phyloP scores from a whole-genome alignment of 176 grass and related monocot species.

The Raddia guianensis region DNA sequence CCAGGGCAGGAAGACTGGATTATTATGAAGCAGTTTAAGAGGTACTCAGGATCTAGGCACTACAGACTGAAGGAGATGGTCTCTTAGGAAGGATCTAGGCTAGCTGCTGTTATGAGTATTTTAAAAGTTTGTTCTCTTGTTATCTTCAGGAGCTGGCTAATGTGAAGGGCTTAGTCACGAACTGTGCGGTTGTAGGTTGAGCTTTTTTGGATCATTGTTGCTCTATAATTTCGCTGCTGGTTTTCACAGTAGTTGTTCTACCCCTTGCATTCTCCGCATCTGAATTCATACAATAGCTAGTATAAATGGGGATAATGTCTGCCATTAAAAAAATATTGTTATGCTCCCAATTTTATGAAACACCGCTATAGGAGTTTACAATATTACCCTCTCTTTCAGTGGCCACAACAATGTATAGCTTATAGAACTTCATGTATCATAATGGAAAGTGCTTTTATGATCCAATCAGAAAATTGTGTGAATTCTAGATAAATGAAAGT shows the following conservation, averaged over 20 bases:
- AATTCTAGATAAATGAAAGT: neutral
- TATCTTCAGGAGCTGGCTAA: neutral
- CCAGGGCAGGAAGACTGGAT: neutral
- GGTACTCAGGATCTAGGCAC: neutral
- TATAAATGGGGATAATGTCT: too few species aligned
- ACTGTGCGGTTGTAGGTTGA: too few species aligned
- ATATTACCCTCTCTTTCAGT: neutral
- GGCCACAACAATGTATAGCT: neutral
- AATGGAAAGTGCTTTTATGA: neutral
- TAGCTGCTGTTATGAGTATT: neutral
- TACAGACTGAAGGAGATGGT: neutral
- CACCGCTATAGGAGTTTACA: neutral
- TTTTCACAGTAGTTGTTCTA: too few species aligned
- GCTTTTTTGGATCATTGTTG: too few species aligned
- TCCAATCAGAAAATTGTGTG: neutral
- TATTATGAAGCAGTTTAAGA: neutral
- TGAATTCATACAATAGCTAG: too few species aligned
- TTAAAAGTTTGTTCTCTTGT: neutral
- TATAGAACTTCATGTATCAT: conserved; percentile 11
- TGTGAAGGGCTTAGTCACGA: neutral
- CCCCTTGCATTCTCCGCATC: too few species aligned
- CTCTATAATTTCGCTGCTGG: too few species aligned
- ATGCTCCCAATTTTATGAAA: neutral
- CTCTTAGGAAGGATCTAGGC: neutral
- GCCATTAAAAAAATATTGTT: neutral